Percentiles rank a stretch among this genome's conserved stretches.
Conservation (phyloP, 2,329 filamentous ascomycete species). For the Nemania bipapillata region DNA sequence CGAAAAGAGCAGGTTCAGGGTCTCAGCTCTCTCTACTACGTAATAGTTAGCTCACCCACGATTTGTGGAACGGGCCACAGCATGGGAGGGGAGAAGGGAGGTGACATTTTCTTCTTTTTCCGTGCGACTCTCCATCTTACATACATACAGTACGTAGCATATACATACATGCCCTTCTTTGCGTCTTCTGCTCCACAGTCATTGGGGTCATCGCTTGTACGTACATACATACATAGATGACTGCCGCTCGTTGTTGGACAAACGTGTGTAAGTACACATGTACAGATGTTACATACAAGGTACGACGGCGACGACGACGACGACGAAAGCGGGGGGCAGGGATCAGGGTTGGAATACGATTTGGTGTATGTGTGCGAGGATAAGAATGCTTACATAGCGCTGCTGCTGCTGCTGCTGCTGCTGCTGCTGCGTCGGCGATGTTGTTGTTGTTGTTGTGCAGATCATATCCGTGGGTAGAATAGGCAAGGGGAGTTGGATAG, state of each 20-base stretch:
- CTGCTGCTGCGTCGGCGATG: slow-evolving; percentile 7
- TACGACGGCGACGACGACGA: slow-evolving; percentile 8
- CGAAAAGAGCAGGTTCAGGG: neutral
- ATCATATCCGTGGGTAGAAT: too few species aligned
- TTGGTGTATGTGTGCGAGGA: too few species aligned
- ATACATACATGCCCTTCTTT: neutral
- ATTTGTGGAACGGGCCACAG: slow-evolving; percentile 23
- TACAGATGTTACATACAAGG: neutral
- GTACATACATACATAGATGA: too few species aligned
- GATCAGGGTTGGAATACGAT: too few species aligned
- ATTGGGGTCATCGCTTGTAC: slow-evolving; percentile 16
- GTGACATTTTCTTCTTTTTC: slow-evolving; percentile 10
- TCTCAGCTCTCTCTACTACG: slow-evolving; percentile 3
- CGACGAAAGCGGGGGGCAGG: too few species aligned
- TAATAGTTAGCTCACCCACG: neutral
- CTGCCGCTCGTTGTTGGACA: slow-evolving; percentile 10
- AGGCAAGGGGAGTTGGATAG: too few species aligned
- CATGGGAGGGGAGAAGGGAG: slow-evolving; percentile 17
- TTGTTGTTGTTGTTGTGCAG: neutral
- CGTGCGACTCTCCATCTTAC: neutral
- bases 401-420: too few species aligned
- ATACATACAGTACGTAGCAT: too few species aligned
- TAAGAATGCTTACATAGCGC: too few species aligned
- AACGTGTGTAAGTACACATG: neutral
- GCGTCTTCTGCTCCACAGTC: slow-evolving; percentile 13